Evolutionary conservation across 441 rosid species (phyloP).

Genomic region (Adansonia grandidieri): DNA sequence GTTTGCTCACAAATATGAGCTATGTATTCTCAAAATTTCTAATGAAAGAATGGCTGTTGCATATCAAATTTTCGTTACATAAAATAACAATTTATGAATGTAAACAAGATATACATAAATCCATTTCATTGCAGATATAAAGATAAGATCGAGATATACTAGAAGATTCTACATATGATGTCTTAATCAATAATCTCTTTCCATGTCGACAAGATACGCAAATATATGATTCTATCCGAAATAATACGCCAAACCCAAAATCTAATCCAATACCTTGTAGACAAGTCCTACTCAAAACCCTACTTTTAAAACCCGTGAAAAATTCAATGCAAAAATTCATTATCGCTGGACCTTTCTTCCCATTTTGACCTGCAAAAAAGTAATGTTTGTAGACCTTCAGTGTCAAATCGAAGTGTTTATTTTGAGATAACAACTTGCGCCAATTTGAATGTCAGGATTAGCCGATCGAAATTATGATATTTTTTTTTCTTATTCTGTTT

Average conservation of each 20-base stretch:
- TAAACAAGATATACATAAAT: neutral
- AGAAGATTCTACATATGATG: neutral
- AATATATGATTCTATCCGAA: neutral
- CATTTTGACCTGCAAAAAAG: neutral
- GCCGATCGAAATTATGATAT: neutral
- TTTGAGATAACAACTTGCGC: no score
- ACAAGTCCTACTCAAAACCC: neutral
- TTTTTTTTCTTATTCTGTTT: neutral
- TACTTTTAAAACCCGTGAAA: neutral
- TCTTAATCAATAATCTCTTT: slow-evolving; percentile 8
- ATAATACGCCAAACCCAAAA: neutral
- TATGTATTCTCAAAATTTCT: no score
- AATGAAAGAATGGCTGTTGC: no score
- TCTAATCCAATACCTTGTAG: neutral
- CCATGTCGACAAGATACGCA: slow-evolving; percentile 14
- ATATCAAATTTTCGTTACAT: no score
- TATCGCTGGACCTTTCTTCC: no score
- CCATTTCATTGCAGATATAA: neutral
- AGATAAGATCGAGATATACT: neutral
- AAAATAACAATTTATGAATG: no score
- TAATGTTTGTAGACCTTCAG: neutral
- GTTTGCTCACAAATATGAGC: no score
- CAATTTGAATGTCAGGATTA: neutral
- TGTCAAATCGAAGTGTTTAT: neutral
- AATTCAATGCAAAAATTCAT: slow-evolving; percentile 2